Evolutionary conservation across 2,329 filamentous ascomycete genomes (phyloP).

Genomic region (Diaporthe sp.): DNA sequence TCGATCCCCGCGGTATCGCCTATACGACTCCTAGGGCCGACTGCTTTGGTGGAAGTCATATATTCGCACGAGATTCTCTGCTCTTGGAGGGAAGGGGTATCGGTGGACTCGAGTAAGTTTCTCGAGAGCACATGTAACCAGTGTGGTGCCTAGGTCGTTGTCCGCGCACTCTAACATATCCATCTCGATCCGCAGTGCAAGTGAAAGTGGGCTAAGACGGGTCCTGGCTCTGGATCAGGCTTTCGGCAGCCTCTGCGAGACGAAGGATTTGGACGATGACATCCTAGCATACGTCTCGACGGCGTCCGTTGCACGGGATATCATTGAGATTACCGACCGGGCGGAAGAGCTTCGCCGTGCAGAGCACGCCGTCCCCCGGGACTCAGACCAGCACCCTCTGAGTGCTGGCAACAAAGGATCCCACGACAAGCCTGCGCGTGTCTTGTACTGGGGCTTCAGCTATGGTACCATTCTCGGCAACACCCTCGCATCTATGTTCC

Average conservation of each 20-base stretch:
- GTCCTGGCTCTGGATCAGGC: conserved; percentile 47
- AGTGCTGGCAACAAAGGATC: background rate
- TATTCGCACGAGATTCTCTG: conserved; percentile 49
- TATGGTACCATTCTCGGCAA: conserved; percentile 61
- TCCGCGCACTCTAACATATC: background rate
- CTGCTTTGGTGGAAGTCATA: conserved; percentile 52
- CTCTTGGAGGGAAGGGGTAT: conserved; percentile 50
- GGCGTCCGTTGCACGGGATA: conserved; percentile 57
- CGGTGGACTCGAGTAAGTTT: conserved; percentile 43
- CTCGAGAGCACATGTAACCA: too few species aligned
- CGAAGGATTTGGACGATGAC: conserved; percentile 43
- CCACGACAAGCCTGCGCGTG: conserved; percentile 40
- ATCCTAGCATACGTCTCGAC: conserved; percentile 54
- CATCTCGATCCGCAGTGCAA: conserved; percentile 29
- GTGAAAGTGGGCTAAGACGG: conserved; percentile 45
- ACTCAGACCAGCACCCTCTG: conserved; percentile 13
- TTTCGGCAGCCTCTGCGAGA: conserved; percentile 49
- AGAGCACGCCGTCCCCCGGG: background rate
- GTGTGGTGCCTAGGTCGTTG: background rate
- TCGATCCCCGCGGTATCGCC: conserved; percentile 59
- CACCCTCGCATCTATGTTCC: conserved; percentile 60
- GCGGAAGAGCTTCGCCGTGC: conserved; percentile 50
- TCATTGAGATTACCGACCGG: conserved; percentile 60
- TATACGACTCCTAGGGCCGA: conserved; percentile 54
- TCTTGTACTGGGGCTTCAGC: conserved; percentile 66